phyloP scores from a whole-genome alignment of 164 flowering plant genomes.

The Saururus chinensis region DNA sequence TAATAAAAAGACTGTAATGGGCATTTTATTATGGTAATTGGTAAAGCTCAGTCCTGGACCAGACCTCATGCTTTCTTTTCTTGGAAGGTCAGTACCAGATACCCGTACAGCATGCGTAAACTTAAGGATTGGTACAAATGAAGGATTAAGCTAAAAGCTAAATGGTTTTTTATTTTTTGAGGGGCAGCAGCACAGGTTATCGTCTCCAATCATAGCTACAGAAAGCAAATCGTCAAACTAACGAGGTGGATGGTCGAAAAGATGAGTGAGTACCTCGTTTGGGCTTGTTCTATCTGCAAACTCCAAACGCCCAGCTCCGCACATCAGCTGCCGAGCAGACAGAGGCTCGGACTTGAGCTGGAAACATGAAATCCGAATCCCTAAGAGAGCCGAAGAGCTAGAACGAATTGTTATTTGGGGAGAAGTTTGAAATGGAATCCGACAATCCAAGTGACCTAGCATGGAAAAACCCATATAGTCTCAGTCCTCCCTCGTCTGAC shows the following conservation, averaged over 20 bases:
- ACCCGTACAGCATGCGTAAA: background rate
- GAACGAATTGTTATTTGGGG: background rate
- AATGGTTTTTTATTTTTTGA: too few species aligned
- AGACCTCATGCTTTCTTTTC: background rate
- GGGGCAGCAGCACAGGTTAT: too few species aligned
- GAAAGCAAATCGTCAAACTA: background rate
- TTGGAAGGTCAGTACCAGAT: background rate
- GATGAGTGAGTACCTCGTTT: conserved; percentile 46
- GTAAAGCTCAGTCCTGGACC: background rate
- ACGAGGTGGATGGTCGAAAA: background rate
- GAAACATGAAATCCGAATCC: conserved; percentile 8
- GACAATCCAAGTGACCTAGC: background rate
- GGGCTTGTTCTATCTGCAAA: conserved; percentile 69
- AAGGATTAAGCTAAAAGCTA: background rate
- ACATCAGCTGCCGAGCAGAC: conserved; percentile 12
- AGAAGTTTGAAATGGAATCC: background rate
- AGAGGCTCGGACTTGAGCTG: conserved; percentile 11
- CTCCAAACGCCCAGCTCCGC: conserved; percentile 25
- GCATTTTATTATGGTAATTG: background rate
- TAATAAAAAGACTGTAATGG: background rate
- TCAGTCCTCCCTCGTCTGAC: background rate
- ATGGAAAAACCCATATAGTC: background rate
- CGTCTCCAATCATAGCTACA: background rate
- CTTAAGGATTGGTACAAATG: background rate
- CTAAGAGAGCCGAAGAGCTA: background rate